A percentile compares a stretch with the other conserved stretches of the same genome.
These are phyloP conservation scores for Ashbya aceris DNA, from an alignment of 1,139 yeast genomes.

Conservation along the genomic window DNA sequence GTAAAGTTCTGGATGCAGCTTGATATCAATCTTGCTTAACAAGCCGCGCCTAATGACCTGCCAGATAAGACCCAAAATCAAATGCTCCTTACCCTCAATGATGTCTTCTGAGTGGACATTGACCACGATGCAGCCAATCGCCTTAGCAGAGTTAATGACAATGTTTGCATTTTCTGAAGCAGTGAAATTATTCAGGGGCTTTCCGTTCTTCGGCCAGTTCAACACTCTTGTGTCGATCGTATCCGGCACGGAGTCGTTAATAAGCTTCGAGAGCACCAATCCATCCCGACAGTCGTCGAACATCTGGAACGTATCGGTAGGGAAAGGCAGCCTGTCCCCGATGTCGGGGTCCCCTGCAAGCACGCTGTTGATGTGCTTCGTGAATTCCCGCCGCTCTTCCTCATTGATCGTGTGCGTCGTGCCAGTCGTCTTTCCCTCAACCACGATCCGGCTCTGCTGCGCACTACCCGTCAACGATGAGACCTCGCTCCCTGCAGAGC, in stretches of 20 bases:
- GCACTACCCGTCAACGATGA: constrained; percentile 40
- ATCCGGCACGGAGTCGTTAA: constrained; percentile 96
- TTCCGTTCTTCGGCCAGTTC: constrained; percentile 74
- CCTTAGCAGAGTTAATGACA: constrained; percentile 96
- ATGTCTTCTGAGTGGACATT: constrained; percentile 96
- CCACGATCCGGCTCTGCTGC: constrained; percentile 59
- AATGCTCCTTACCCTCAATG: constrained; percentile 93
- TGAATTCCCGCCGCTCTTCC: constrained; percentile 92
- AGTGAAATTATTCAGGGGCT: constrained; percentile 84
- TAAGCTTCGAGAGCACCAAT: constrained; percentile 79
- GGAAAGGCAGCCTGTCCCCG: constrained; percentile 82
- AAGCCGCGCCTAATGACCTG: constrained; percentile 95
- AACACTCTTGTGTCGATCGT: constrained; percentile 97
- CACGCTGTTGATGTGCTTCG: constrained; percentile 89
- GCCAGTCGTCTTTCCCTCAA: constrained; percentile 75
- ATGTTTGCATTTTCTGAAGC: constrained; percentile 96
- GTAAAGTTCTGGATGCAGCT: constrained; percentile 92
- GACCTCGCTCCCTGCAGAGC: constrained; percentile 19
- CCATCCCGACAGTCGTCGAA: constrained; percentile 98
- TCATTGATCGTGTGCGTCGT: constrained; percentile 96
- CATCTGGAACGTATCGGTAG: constrained; percentile 87
- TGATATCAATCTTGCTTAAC: constrained; percentile 88
- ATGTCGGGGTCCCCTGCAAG: constrained; percentile 83
- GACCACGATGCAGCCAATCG: constrained; percentile 96
- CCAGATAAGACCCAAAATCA: constrained; percentile 94